Conservation (phyloP, 805 yeast genomes). For the Candida methanosorbosa region DNA sequence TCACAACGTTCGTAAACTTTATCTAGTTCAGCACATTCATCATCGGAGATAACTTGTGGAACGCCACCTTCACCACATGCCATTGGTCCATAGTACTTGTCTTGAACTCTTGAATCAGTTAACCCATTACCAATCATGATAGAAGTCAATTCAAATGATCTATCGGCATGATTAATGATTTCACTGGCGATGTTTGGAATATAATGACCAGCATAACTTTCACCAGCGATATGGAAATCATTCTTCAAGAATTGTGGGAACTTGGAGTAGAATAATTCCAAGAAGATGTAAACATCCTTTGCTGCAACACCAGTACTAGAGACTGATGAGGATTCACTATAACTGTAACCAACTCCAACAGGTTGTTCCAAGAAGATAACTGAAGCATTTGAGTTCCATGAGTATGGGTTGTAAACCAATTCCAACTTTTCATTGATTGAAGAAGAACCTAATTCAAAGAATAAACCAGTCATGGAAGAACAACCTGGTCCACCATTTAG, state of each 20-base stretch:
- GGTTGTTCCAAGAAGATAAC: conserved; percentile 87
- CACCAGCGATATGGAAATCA: conserved; percentile 86
- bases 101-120: conserved; percentile 77
- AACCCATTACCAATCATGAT: conserved; percentile 87
- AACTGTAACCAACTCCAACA: conserved; percentile 74
- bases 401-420: conserved; percentile 63
- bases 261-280: conserved; percentile 71
- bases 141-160: conserved; percentile 59
- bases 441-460: conserved; percentile 83
- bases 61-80: conserved; percentile 89
- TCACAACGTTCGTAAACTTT: conserved; percentile 70
- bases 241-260: conserved; percentile 47
- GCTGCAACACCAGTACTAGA: conserved; percentile 76
- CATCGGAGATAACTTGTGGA: conserved; percentile 68
- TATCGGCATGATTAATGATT: conserved; percentile 52
- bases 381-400: conserved; percentile 83
- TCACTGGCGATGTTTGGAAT: conserved; percentile 85
- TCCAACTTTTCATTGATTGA: conserved; percentile 50
- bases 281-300: conserved; percentile 69
- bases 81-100: conserved; percentile 79
- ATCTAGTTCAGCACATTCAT: conserved; percentile 68
- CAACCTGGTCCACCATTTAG: conserved; percentile 95
- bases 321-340: conserved; percentile 37
- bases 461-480: conserved; percentile 78
- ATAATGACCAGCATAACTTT: conserved; percentile 91